Evolutionary conservation across 352 stramenopile species (phyloP).

Genomic region (Pythium phragmiticola): DNA sequence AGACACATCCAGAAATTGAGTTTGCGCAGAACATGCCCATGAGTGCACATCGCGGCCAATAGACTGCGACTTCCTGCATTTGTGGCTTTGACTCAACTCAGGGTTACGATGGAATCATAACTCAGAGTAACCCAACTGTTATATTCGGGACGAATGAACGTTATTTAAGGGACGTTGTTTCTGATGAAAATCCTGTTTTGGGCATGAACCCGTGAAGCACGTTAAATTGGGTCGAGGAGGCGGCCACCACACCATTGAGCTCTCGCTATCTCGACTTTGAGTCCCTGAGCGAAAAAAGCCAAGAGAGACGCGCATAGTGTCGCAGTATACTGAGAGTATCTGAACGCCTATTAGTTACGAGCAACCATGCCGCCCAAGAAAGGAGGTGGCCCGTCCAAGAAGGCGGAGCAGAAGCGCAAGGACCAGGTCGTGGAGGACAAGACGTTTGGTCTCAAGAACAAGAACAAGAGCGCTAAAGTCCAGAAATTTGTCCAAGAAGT

Average conservation of each 20-base stretch:
- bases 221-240: slow-evolving; percentile 6
- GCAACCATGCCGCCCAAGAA: slow-evolving; percentile 79
- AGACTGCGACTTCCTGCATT: not conserved
- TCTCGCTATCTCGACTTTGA: not conserved
- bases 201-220: not conserved
- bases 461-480: slow-evolving; percentile 98
- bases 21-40: not conserved
- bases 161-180: slow-evolving; percentile 18
- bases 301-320: not conserved
- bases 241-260: slow-evolving; percentile 20
- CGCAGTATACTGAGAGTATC: slow-evolving; percentile 1
- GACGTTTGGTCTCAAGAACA: slow-evolving; percentile 99
- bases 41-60: not conserved
- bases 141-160: not conserved
- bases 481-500: slow-evolving; percentile 92
- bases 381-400: slow-evolving; percentile 68
- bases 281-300: not conserved
- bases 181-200: slow-evolving; percentile 16
- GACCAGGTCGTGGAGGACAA: slow-evolving; percentile 97
- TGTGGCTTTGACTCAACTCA: not conserved
- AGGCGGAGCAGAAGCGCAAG: slow-evolving; percentile 89
- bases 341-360: not conserved
- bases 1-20: not conserved
- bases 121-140: not conserved
- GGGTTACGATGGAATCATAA: too few relatives aligned